phyloP scores from a whole-genome alignment of 805 yeast species.

The Kodamaea nitidulidarum region DNA sequence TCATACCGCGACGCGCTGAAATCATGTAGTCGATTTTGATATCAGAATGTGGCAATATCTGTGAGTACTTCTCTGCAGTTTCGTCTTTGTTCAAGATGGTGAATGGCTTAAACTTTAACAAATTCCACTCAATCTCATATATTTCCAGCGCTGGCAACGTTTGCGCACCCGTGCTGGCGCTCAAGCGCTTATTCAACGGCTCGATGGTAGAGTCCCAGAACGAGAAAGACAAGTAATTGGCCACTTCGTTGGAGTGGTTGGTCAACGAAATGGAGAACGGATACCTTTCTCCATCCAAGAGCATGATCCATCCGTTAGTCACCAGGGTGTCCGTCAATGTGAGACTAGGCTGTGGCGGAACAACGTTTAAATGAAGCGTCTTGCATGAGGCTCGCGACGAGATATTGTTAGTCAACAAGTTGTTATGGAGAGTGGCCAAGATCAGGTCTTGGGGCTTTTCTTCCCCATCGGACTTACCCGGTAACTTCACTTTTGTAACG shows the following conservation, averaged over 20 bases:
- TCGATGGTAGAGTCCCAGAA: slow-evolving; percentile 73
- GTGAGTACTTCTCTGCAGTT: slow-evolving; percentile 31
- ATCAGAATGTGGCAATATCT: slow-evolving; percentile 37
- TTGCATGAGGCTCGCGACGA: slow-evolving; percentile 16
- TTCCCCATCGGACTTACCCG: neutral
- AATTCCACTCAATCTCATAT: slow-evolving; percentile 70
- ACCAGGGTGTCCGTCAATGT: slow-evolving; percentile 49
- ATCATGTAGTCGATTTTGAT: slow-evolving; percentile 53
- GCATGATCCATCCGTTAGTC: slow-evolving; percentile 65
- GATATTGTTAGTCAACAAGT: slow-evolving; percentile 23
- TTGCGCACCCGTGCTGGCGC: slow-evolving; percentile 20
- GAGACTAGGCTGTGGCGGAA: slow-evolving; percentile 58
- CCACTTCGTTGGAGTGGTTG: slow-evolving; percentile 55
- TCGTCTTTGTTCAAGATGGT: slow-evolving; percentile 46
- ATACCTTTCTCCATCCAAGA: slow-evolving; percentile 71
- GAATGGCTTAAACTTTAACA: slow-evolving; percentile 57
- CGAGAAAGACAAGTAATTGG: slow-evolving; percentile 56
- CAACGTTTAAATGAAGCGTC: slow-evolving; percentile 27
- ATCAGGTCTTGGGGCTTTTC: neutral
- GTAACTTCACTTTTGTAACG: slow-evolving; percentile 6
- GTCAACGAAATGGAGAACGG: slow-evolving; percentile 47
- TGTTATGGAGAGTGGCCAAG: slow-evolving; percentile 17
- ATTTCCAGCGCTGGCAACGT: slow-evolving; percentile 56
- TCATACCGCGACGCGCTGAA: slow-evolving; percentile 70
- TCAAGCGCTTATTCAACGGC: slow-evolving; percentile 53